These are phyloP conservation scores for Arbutus unedo DNA, from an alignment of 148 eudicot genomes.

Conservation along the genomic window DNA sequence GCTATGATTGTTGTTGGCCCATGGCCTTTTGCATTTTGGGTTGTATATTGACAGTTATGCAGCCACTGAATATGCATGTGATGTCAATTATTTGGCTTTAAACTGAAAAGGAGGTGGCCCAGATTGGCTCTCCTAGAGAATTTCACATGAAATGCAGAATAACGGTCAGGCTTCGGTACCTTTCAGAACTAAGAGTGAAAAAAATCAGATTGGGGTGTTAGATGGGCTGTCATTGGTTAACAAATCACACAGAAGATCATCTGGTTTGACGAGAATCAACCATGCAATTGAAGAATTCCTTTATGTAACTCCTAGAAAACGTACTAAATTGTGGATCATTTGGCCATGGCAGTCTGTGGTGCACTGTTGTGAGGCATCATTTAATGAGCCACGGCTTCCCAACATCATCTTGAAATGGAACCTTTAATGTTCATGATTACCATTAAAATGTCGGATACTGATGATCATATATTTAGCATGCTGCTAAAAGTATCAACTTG, in stretches of 20 bases:
- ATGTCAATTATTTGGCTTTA: slow-evolving; percentile 24
- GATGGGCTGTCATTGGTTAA: not conserved
- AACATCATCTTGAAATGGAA: not conserved
- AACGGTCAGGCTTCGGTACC: slow-evolving; percentile 1
- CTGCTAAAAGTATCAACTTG: not conserved
- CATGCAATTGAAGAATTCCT: not conserved
- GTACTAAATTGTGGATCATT: not conserved
- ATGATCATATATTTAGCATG: not conserved
- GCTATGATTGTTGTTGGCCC: slow-evolving; percentile 1
- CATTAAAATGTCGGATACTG: not conserved
- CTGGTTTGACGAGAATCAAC: slow-evolving; percentile 8
- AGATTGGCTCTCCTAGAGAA: slow-evolving; percentile 20
- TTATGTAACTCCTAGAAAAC: not conserved
- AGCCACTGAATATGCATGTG: slow-evolving; percentile 28
- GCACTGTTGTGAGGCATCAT: not conserved
- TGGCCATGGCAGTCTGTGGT: not conserved
- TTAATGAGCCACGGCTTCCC: not conserved
- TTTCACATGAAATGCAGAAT: slow-evolving; percentile 13
- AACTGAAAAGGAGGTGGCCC: slow-evolving; percentile 39
- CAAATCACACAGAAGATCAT: not conserved
- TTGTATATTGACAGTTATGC: not conserved
- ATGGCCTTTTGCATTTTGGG: not conserved
- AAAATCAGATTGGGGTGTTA: not conserved
- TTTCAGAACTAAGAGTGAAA: not conserved
- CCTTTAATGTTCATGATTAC: not conserved